Base-by-base conservation (phyloP, 768 basidiomycete genomes). In the Leccinum broughii region DNA sequence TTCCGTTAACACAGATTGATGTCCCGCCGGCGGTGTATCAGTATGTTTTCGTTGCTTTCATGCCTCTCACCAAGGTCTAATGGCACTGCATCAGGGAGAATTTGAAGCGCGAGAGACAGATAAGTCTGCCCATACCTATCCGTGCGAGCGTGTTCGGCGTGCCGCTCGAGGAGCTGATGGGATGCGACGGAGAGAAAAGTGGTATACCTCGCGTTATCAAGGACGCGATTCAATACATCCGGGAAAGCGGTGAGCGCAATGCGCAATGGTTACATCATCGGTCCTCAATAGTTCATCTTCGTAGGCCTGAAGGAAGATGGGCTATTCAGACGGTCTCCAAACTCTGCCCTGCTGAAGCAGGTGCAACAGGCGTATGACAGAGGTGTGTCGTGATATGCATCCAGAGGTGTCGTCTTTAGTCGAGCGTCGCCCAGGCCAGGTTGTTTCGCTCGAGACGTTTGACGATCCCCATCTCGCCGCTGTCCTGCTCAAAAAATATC, bases 1-100 rank as follows among this genome's bases (percentile, higher is more conserved):
- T 94, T 6, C 93, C 93, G 3, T 70, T 95, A n/a, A 90, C 89
- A 0, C 92, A 94, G 69, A 92, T 95, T 39, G 89, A 93, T 70
- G 86, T 95, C 46, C 85, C 90, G 24, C 88, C 92, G 15, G 84
- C 87, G 2, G 90, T 92, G 11, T 93, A 94, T 70, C 83, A 86
- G 92, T 93, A 66, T 54, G 89, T 79, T 48, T 26, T 54, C 14
- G 9, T n/a, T 34, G 8, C 57, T 57, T 53, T 52, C 15, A 20
- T n/a, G 4, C 30, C 17, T 54, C 26, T 26, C n/a, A 10, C 5
- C 14, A 30, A 52, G n/a, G 20, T 46, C 51, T 68, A 4, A 62
- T 34, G n/a, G 48, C 22, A 6, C 41, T 57, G 34, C 49, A 9
- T 13, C 58, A 93, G 92, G 70, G 92, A 93, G 74, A 94, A 94